Evolutionary conservation across 345 rosid genomes (phyloP).

Genomic region (Eucalyptus caleyi): DNA sequence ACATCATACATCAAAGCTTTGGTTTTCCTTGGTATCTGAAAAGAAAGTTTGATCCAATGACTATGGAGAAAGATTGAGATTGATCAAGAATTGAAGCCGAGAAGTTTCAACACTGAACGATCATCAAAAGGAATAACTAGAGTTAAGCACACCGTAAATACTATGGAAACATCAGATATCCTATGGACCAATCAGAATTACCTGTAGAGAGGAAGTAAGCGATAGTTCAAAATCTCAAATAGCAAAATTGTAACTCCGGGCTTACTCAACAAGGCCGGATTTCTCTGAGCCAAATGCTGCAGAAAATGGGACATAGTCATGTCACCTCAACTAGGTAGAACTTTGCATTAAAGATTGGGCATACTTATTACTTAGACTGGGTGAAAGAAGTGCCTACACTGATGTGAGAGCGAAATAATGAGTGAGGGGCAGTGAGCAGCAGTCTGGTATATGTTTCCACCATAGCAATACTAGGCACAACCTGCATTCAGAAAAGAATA

Average conservation of each 20-base stretch:
- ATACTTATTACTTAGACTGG: neutral
- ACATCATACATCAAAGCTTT: conserved; percentile 92
- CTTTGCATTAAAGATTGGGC: neutral
- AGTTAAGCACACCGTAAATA: neutral
- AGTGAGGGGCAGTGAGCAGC: conserved; percentile 84
- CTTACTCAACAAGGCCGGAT: conserved; percentile 73
- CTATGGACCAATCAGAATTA: conserved; percentile 1
- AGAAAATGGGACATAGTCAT: neutral
- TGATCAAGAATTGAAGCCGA: neutral
- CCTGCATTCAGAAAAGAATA: conserved; percentile 31
- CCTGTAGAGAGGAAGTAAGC: conserved; percentile 97
- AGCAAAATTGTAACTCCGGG: conserved; percentile 85
- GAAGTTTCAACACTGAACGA: neutral
- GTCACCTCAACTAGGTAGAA: neutral
- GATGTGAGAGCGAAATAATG: conserved; percentile 82
- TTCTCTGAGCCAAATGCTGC: conserved; percentile 90
- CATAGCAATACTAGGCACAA: conserved; percentile 95
- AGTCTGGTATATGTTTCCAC: conserved; percentile 93
- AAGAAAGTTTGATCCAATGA: neutral
- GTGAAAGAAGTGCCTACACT: conserved; percentile 35
- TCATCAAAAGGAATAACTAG: neutral
- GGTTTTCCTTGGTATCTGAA: conserved; percentile 86
- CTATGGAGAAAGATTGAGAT: neutral
- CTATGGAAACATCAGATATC: neutral
- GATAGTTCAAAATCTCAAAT: conserved; percentile 88